Evolutionary conservation across 2,329 filamentous ascomycete genomes (phyloP), one percentile per base, ranked within the genome.

Genomic region (Penicillium sp.): DNA sequence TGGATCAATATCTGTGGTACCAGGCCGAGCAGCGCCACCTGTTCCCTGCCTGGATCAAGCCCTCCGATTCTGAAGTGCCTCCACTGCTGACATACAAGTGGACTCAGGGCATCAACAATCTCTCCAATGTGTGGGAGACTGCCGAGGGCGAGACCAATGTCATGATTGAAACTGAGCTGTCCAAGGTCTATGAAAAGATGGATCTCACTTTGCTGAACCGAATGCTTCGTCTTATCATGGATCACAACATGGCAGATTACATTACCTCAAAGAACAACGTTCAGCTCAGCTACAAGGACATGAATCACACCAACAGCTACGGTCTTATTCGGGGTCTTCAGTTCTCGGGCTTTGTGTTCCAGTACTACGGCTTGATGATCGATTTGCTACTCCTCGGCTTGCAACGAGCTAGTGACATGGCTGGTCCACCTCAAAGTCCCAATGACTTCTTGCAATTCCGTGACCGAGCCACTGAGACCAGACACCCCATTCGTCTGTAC

Each of bases 231-330:
- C 69, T 98, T 50, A 95, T 98, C 62, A 98, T 98, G 93, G 93
- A 98, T 56, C 92, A 98, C 74, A 98, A 98, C 63, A 69, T 98
- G 69, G 92, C 92, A 4, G 93, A 98, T 64, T 98, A 98, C 68
- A 98, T 98, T 59, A 95, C 90, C 1, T 88, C 90, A 25, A 98
- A 98, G 77, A 98, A 98, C 73, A 98, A 98, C 59, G 92, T 98
- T 9, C 90, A 95, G 62, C 77, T 98, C 47, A 95, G 93, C 46
- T 98, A 98, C 74, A 98, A 98, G 71, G 92, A 98, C 56, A 98
- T 98, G 92, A 96, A 95, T 60, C 92, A 98, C 59, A 92, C 93
- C 60, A 98, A 98, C 68, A 93, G 87, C 60, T 98, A 96, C 60
- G 92, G 92, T 52, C 85, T 98, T 84, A 95, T 98, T 56, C 87